Percentiles rank a stretch among this genome's conserved stretches.
Evolutionary conservation across 202 grass and related monocot species (phyloP).

Genomic region (Hordeum pubiflorum): DNA sequence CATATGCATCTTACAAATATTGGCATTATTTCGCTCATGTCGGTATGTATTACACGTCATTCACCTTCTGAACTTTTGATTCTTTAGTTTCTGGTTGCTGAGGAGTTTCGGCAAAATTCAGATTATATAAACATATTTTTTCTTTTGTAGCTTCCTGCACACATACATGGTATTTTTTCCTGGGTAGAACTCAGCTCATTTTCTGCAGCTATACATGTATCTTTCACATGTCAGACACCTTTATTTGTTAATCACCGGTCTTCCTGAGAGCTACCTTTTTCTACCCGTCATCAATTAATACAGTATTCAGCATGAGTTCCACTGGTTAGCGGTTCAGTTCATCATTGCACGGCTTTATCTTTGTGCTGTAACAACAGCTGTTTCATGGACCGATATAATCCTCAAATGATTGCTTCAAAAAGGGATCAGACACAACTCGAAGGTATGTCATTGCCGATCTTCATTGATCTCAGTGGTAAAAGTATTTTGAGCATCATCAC

Average conservation of each 20-base stretch:
- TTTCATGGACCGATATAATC: conserved; percentile 1
- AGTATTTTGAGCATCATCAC: neutral
- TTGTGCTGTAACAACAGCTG: conserved; percentile 17
- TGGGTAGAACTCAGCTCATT: neutral
- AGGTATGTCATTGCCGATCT: conserved; percentile 2
- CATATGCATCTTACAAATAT: neutral
- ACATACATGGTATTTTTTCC: neutral
- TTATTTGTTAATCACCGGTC: neutral
- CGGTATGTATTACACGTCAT: neutral
- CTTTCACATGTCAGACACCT: neutral
- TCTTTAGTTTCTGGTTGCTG: neutral
- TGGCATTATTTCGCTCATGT: neutral
- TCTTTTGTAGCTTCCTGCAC: neutral
- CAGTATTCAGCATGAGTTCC: neutral
- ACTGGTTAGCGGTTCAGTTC: conserved; percentile 3
- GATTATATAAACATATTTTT: neutral
- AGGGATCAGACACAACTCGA: neutral
- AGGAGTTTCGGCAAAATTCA: neutral
- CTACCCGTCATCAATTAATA: conserved; percentile 8
- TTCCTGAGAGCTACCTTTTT: neutral
- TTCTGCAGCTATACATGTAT: neutral
- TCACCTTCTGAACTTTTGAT: neutral
- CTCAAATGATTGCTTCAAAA: conserved; percentile 19
- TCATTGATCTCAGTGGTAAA: neutral
- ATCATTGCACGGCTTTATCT: conserved; percentile 1